Evolutionary conservation across 2,329 filamentous ascomycete genomes (phyloP), one percentile per base, ranked within the genome.

Genomic region (Boeremia exigua): DNA sequence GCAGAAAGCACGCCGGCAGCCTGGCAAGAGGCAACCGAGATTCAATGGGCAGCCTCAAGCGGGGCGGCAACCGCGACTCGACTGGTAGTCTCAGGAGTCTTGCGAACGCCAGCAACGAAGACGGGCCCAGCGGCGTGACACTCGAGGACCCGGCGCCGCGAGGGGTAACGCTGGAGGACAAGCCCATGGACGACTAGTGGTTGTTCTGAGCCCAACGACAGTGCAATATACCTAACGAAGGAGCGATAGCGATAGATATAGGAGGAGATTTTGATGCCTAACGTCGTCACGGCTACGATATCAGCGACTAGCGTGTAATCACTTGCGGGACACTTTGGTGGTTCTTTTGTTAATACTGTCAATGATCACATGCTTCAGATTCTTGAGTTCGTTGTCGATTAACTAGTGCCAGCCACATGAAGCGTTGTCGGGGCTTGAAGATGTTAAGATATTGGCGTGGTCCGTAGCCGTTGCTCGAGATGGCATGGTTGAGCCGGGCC

Each of bases 161-260:
- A 46, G 85, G 87, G 6, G 88, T 92, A 37, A 88, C 86, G 63
- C 79, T 92, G 68, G 86, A 86, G 68, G 89, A 92, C 73, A 87
- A 85, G 75, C 87, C 89, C n/a, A 91, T 92, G 87, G 88, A 91
- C 76, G 88, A 91, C 75, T 90, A 72, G 66, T 70, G 58, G 70
- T 56, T 48, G 37, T 56, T 56, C 37, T 56, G 28, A 56, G 47
- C 36, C 45, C 29, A 34, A 37, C 38, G 40, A 40, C n/a, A 32
- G 47, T 39, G 49, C 38, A n/a, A 36, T 48, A 32, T 44, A 36
- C 34, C n/a, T 55, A 28, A 56, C 32, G 53, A 56, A 44, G 47
- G 47, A 51, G 17, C 25, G 30, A 51, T 43, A 51, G 17, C 25
- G 30, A 51, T 43, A 42, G 43, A 56, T 34, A 52, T 47, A 45